Percentiles rank a stretch among this genome's conserved stretches.
Evolutionary conservation across 78 protist species (phyloP).

Genomic region (Salpingoeca rosetta): DNA sequence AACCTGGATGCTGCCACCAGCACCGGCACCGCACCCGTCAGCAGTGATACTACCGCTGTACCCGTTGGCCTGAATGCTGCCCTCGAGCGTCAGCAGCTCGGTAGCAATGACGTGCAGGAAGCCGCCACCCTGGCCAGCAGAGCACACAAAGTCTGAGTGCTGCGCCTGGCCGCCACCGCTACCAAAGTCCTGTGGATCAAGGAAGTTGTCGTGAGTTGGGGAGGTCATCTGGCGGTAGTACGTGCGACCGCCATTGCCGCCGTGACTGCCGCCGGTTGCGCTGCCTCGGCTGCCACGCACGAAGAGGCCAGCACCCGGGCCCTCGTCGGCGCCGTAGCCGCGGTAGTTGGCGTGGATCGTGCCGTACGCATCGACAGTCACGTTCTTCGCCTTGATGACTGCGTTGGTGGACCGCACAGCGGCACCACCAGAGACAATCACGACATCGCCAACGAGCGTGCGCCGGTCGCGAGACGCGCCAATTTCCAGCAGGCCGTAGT

Average conservation of each 20-base stretch:
- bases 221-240: not conserved
- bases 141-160: not conserved
- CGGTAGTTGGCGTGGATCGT: not conserved
- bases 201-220: not conserved
- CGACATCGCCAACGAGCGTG: not conserved
- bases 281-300: not conserved
- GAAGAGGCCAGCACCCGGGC: not conserved
- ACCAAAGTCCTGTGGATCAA: not conserved
- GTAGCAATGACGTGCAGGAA: not conserved
- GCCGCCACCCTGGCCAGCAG: not conserved
- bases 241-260: not conserved
- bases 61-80: not conserved
- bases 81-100: not conserved
- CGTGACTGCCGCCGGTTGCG: not conserved
- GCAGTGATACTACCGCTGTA: not conserved
- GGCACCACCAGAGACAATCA: not conserved
- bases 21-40: not conserved
- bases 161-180: not conserved
- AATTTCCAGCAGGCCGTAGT: not conserved
- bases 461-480: not conserved
- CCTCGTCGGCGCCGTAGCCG: not conserved
- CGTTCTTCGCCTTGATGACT: not conserved
- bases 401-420: not conserved
- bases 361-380: not conserved
- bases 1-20: not conserved